These are phyloP conservation scores for Novymonas esmeraldas DNA, from an alignment of 208 protist genomes.

Conservation along the genomic window DNA sequence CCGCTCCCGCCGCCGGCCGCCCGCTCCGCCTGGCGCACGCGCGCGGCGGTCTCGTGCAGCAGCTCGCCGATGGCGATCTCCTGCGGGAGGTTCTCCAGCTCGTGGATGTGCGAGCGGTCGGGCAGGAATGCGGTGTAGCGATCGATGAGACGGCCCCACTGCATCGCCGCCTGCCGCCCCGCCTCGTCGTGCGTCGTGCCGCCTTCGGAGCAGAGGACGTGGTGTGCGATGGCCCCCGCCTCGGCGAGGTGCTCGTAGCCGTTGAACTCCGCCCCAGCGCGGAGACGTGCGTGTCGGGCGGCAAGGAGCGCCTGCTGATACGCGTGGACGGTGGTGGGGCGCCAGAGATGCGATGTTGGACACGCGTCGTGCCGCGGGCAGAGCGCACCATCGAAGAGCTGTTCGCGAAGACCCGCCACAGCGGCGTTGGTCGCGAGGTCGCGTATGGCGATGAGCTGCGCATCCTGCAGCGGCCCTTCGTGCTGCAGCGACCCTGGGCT, in stretches of 20 bases:
- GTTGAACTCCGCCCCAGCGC: constrained; percentile 4
- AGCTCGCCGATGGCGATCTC: constrained; percentile 82
- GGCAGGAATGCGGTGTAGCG: constrained; percentile 65
- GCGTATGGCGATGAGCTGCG: constrained; percentile 6
- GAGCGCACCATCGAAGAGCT: constrained; percentile 1
- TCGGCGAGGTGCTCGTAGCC: constrained; percentile 27
- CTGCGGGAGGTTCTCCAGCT: constrained; percentile 85
- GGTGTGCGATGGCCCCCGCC: constrained; percentile 27
- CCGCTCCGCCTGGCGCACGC: constrained; percentile 1
- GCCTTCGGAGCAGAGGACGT: constrained; percentile 16
- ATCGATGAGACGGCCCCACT: constrained; percentile 57
- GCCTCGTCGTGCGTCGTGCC: not conserved
- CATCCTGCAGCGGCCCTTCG: constrained; percentile 14
- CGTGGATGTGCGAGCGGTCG: constrained; percentile 78
- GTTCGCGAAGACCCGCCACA: constrained; percentile 4
- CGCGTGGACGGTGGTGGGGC: not conserved
- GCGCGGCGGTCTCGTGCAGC: constrained; percentile 26
- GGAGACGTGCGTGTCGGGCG: constrained; percentile 16
- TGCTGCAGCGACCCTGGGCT: constrained; percentile 7
- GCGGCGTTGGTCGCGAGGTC: constrained; percentile 12
- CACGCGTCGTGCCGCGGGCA: not conserved
- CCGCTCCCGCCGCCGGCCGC: not conserved
- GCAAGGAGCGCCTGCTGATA: constrained; percentile 10
- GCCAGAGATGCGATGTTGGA: constrained; percentile 9
- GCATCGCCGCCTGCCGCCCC: constrained; percentile 2